Evolutionary conservation across 306 rosid species (phyloP), one percentile per base, ranked within the genome.

Genomic region (Quercus aquifolioides): DNA sequence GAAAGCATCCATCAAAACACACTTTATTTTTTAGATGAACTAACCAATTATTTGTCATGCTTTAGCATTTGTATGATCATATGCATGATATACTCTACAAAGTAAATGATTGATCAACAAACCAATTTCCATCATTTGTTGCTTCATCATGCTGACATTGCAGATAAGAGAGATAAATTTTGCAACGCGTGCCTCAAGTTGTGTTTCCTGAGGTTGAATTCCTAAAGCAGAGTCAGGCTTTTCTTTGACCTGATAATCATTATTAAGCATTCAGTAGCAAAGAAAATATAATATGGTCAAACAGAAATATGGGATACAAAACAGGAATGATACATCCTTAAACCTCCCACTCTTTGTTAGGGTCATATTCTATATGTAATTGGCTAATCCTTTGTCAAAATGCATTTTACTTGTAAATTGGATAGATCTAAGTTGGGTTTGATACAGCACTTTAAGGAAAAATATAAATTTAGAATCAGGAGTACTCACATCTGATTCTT

Each of bases 91-190:
- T 15, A 12, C 25, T 8, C 6, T 33, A 67, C 72, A 55, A 63
- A 41, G 79, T 33, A 46, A 64, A 68, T 43, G 60, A 46, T 30
- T 73, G 49, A 77, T 63, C 15, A 74, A 78, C 95, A 67, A 75
- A 95, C 99, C 99, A 84, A 95, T 95, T 92, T 95, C 97, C 98
- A 95, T 92, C 99, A 95, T 95, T 59, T 93, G 97, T 74, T 92
- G 99, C 88, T 86, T 89, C 99, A 95, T 95, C 99, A 95, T 95
- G 89, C 92, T 85, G 76, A 93, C 71, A 35, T 95, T 92, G 88
- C 99, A 92, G 82, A 95, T 82, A 31, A 95, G 97, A 67, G 99
- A 92, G 67, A 95, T 88, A 77, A 95, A 91, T 76, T 89, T 91
- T 71, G 98, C 98, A 60, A 95, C 64, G 49, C 84, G 83, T 12